Conservation (phyloP, 306 rosid species). For the Lupinus albus region DNA sequence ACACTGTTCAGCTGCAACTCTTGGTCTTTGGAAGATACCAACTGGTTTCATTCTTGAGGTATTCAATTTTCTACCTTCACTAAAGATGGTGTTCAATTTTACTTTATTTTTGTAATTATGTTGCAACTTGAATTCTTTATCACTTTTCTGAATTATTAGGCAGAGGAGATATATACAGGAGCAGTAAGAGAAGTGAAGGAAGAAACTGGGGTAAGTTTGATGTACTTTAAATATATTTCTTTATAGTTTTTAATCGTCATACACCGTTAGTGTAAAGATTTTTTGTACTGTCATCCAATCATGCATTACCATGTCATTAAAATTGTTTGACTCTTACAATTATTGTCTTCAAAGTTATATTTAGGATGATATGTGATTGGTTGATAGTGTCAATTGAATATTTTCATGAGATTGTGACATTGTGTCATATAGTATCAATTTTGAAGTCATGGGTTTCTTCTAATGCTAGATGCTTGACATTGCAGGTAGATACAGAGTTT, state of each 20-base stretch:
- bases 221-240: constrained; percentile 4
- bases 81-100: constrained; percentile 8
- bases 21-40: constrained; percentile 92
- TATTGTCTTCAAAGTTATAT: no score
- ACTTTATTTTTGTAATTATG: background rate
- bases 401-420: background rate
- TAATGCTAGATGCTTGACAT: constrained; percentile 34
- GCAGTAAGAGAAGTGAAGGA: constrained; percentile 95
- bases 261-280: no score
- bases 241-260: no score
- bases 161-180: constrained; percentile 91
- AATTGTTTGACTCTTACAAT: no score
- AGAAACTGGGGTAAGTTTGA: constrained; percentile 82
- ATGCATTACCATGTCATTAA: no score
- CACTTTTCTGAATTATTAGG: constrained; percentile 51
- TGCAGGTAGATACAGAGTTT: constrained; percentile 90
- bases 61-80: constrained; percentile 15
- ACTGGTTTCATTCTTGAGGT: constrained; percentile 96
- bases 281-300: no score
- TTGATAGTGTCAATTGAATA: no score
- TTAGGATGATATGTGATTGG: no score
- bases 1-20: constrained; percentile 59
- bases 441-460: constrained; percentile 13
- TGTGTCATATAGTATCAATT: background rate
- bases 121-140: constrained; percentile 32